Evolutionary conservation across 371 early-diverging fungal genomes (phyloP).

Genomic region (Mucor indicus): DNA sequence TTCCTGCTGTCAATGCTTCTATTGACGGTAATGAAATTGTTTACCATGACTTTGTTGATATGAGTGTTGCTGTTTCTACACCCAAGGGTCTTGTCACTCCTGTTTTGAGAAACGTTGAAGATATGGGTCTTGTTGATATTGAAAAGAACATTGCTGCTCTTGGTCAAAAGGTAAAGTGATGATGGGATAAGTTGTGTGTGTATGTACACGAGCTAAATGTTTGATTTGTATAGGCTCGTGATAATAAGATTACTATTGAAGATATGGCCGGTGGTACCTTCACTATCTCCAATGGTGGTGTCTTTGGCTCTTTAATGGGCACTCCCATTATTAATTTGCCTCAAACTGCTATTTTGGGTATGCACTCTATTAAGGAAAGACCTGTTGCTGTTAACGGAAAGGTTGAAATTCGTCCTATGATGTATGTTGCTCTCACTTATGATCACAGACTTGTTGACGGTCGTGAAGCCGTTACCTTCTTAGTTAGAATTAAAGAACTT

Average conservation of each 20-base stretch:
- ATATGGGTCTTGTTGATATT: constrained; percentile 80
- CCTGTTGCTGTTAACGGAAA: constrained; percentile 93
- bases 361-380: constrained; percentile 97
- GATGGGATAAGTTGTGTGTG: background rate
- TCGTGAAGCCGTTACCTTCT: constrained; percentile 97
- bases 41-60: constrained; percentile 92
- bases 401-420: constrained; percentile 95
- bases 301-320: constrained; percentile 94
- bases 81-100: constrained; percentile 98
- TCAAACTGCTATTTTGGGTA: constrained; percentile 95
- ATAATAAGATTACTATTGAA: constrained; percentile 93
- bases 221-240: constrained; percentile 69
- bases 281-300: constrained; percentile 98
- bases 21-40: constrained; percentile 87
- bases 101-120: constrained; percentile 89
- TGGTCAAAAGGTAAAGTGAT: constrained; percentile 69
- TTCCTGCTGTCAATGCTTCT: constrained; percentile 93
- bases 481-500: constrained; percentile 93
- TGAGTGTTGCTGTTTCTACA: constrained; percentile 96
- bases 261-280: constrained; percentile 98
- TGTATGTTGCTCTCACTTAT: constrained; percentile 97
- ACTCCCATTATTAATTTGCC: constrained; percentile 98
- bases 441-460: constrained; percentile 98
- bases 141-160: constrained; percentile 89
- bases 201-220: background rate